Conservation (phyloP, 2,329 filamentous ascomycete species). For the Pestalotiopsis sp. region DNA sequence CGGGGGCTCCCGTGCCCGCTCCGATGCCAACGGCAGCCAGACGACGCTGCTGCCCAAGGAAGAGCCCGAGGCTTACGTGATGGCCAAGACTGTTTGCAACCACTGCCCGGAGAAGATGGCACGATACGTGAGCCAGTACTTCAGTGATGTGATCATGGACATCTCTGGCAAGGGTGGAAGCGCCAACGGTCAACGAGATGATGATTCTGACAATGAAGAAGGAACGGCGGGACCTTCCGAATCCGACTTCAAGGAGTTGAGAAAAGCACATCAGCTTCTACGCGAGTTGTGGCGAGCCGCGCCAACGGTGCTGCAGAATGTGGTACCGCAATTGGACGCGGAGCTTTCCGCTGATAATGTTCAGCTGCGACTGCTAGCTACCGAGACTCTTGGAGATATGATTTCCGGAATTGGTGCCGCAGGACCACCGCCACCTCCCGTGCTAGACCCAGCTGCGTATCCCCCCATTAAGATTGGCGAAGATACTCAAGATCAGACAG, state of each 20-base stretch:
- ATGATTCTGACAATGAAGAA: constrained; percentile 66
- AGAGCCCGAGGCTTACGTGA: constrained; percentile 89
- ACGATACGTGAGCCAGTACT: constrained; percentile 91
- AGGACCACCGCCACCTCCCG: constrained; percentile 73
- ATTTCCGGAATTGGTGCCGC: constrained; percentile 91
- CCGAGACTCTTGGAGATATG: constrained; percentile 93
- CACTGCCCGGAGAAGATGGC: constrained; percentile 91
- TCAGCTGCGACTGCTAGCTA: constrained; percentile 82
- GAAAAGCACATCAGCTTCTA: constrained; percentile 86
- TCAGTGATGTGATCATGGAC: constrained; percentile 94
- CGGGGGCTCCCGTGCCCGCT: constrained; percentile 60
- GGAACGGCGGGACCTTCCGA: constrained; percentile 67
- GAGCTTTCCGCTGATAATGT: constrained; percentile 90
- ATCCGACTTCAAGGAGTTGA: constrained; percentile 82
- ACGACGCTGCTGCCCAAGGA: constrained; percentile 84
- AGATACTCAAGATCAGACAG: constrained; percentile 50
- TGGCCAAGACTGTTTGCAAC: constrained; percentile 94
- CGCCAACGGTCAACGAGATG: constrained; percentile 58
- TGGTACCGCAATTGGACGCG: constrained; percentile 90
- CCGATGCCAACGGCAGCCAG: constrained; percentile 71
- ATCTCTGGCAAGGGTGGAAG: constrained; percentile 65
- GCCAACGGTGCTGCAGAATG: constrained; percentile 85
- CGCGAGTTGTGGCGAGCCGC: constrained; percentile 93
- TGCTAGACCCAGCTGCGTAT: constrained; percentile 80
- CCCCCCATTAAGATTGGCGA: constrained; percentile 72